A percentile compares a stretch with the other conserved stretches of the same genome.
These are phyloP conservation scores for Hypoxylon crocopeplum DNA, from an alignment of 495 filamentous ascomycete species.

Conservation along the genomic window DNA sequence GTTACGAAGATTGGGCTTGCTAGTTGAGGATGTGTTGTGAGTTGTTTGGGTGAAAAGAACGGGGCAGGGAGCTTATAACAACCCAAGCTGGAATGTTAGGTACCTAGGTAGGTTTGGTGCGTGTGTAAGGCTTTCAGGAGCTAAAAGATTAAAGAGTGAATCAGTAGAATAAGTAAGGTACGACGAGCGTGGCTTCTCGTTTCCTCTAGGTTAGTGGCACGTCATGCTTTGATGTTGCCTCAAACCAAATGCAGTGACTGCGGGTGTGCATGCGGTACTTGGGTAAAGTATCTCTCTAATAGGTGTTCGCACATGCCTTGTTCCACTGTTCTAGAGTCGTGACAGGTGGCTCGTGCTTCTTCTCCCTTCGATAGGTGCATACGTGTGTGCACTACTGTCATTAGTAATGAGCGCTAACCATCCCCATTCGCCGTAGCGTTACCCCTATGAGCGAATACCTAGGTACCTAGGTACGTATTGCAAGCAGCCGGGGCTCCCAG, in stretches of 20 bases:
- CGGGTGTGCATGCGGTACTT: not conserved
- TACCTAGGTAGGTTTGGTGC: not conserved
- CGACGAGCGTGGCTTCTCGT: constrained; percentile 4
- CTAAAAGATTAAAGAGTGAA: not conserved
- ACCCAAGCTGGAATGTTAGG: not conserved
- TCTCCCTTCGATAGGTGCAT: not conserved
- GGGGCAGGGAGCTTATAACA: constrained; percentile 1
- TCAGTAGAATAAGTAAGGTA: constrained; percentile 1
- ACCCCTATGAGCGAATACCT: constrained; percentile 5
- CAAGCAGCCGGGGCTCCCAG: constrained; percentile 24
- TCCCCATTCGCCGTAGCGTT: too few species aligned
- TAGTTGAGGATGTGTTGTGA: constrained; percentile 23
- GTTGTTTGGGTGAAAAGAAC: constrained; percentile 24
- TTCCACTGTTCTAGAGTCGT: not conserved
- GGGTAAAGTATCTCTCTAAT: not conserved
- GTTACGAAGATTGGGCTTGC: constrained; percentile 21
- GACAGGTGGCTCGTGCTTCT: constrained; percentile 18
- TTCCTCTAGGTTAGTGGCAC: constrained; percentile 24
- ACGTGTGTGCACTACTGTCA: too few species aligned
- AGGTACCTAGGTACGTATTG: constrained; percentile 1
- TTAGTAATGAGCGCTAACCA: too few species aligned
- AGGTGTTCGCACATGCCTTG: too few species aligned
- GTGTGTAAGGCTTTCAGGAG: constrained; percentile 1
- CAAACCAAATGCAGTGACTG: constrained; percentile 1
- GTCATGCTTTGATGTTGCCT: constrained; percentile 38